Percentiles rank a stretch among this genome's conserved stretches.
phyloP scores from a whole-genome alignment of 352 stramenopile genomes.

The Phytophthora pinifolia region DNA sequence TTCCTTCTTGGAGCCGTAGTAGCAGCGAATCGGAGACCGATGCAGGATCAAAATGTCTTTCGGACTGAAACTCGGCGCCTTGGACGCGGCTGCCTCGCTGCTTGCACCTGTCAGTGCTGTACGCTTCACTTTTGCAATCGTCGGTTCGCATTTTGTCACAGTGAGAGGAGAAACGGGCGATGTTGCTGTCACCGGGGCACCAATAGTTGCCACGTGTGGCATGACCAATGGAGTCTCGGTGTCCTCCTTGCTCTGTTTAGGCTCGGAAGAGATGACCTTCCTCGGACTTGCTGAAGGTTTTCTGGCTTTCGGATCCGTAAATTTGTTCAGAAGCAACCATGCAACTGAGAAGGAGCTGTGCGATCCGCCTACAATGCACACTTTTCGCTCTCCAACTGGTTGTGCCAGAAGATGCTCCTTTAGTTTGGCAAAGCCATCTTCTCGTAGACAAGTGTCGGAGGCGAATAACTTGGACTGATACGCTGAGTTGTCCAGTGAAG shows the following conservation, averaged over 20 bases:
- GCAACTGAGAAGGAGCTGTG: constrained; percentile 87
- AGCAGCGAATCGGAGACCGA: constrained; percentile 74
- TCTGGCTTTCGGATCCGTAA: constrained; percentile 26
- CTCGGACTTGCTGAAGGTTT: constrained; percentile 4
- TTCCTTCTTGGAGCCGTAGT: constrained; percentile 77
- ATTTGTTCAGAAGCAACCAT: constrained; percentile 78
- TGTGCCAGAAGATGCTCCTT: constrained; percentile 39
- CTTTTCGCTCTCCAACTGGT: constrained; percentile 45
- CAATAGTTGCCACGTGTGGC: constrained; percentile 12
- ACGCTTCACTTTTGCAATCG: constrained; percentile 22
- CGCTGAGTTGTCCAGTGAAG: constrained; percentile 35
- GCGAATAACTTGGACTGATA: constrained; percentile 63
- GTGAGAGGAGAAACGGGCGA: constrained; percentile 11
- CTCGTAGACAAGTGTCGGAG: constrained; percentile 62
- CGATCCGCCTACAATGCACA: constrained; percentile 82
- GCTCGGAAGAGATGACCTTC: constrained; percentile 6
- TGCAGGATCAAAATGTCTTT: constrained; percentile 86
- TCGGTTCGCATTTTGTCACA: constrained; percentile 20
- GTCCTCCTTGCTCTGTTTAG: constrained; percentile 12
- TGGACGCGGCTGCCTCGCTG: constrained; percentile 5
- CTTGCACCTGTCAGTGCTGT: constrained; percentile 10
- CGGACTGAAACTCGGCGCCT: constrained; percentile 42
- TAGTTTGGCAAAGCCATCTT: constrained; percentile 59
- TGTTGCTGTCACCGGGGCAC: constrained; percentile 15
- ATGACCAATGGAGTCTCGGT: constrained; percentile 9